Base-by-base conservation (phyloP, 257 asterid species). In the Solanum chilense region DNA sequence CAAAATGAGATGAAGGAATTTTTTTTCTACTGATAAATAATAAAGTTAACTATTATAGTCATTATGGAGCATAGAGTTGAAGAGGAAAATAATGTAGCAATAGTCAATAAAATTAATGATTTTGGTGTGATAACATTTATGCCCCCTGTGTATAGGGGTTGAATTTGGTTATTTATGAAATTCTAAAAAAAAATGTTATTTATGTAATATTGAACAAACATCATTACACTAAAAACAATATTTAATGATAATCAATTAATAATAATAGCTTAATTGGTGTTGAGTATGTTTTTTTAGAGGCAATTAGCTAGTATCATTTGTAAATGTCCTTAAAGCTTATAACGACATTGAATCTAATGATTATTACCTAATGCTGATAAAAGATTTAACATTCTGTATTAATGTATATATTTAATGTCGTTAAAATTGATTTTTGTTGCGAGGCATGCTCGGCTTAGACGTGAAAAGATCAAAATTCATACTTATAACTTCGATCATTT, bases 261-360 rank as follows among this genome's bases (percentile, higher is more conserved):
- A 2, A 7, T 0, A 52, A 52, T 16, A 52, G 0, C 0, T 52
- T 52, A 52, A 52, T 52, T 52, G 1, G 2, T 3, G 0, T 1
- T 52, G 7, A 52, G 6, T 16, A 16, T 52, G 23, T 6, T 16
- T 0, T 52, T 52, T 52, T 52, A 52, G 62, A 16, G 23, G 10
- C 10, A 52, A 16, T 52, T 16, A 3, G 35, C 35, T 33, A 52
- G 3, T 6, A 52, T 0, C 2, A 9, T 6, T 6, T 52, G 7
- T 16, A 52, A 52, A 16, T 52, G 23, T 52, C 10, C 0, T 3
- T 52, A 52, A 52, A 52, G 23, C 4, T 1, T 16, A 16, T 52
- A 52, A 0, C 23, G 1, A 2, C 62, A 52, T 52, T 52, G 1
- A 16, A 52, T 2, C 4, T 52, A 52, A 16, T 52, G 62, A 5